Base-by-base conservation (phyloP, 768 basidiomycete species). In the Termitomyces sp. region DNA sequence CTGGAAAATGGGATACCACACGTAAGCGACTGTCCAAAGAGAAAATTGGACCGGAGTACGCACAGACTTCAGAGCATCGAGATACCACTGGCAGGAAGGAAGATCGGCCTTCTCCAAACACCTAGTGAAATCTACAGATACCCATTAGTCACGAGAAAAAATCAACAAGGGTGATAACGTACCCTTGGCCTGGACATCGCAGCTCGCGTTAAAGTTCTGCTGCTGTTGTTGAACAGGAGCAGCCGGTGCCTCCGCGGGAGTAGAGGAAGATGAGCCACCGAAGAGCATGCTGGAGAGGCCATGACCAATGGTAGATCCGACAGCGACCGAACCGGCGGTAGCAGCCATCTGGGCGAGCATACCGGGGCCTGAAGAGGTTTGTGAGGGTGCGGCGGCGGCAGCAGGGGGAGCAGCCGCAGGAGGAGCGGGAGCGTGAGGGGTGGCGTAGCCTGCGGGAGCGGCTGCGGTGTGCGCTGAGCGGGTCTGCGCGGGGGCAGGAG, bases 261-360 rank as follows among this genome's bases (percentile, higher is more conserved):
- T 66, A 40, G 79, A 72, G 0, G 71, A 46, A 20, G 44, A 71
- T 56, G 81, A 76, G 59, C 90, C 86, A 50, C 93, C 94, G 66
- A 95, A 96, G 61, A 95, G 83, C 91, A 95, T 93, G 71, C 72
- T 82, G 44, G 91, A 93, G 63, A 96, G 69, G n/a, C 93, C 93
- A 69, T 96, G 93, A 48, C 93, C 93, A 63, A 96, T 83, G 57
- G 86, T 87, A 8, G 91, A 93, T 28, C 93, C 94, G 51, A 92
- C 77, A 5, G 93, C 94, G 52, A 95, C 93, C 58, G 90, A 91
- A 61, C 93, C 93, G 30, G 93, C 93, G 6, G 93, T 93, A 5
- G 91, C 89, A 56, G 92, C 92, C 90, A 94, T 93, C 68, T 91
- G 88, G 0, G 84, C 80, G 18, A 94, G 57, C 81, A 94, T 77